Percentiles rank a stretch among this genome's conserved stretches.
Evolutionary conservation across 2,329 filamentous ascomycete species (phyloP).

Genomic region (Ceratocystis lukuohia): DNA sequence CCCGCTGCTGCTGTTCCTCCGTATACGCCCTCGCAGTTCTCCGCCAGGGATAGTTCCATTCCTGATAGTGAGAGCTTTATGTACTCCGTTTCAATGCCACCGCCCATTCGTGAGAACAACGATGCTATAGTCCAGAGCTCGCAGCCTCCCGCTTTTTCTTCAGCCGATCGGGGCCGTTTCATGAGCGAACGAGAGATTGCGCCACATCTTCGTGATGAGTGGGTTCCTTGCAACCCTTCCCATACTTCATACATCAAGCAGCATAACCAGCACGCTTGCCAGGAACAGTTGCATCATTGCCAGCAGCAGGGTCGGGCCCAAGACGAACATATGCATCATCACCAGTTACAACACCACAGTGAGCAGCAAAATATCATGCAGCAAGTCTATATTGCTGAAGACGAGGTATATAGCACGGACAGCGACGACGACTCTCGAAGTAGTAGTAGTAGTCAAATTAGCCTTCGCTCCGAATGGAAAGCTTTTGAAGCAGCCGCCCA

Average conservation of each 20-base stretch:
- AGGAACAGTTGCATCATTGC: not conserved
- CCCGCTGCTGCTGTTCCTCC: not conserved
- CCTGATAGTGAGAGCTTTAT: conserved; percentile 13
- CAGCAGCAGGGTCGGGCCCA: not conserved
- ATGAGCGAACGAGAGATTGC: not conserved
- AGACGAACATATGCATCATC: not conserved
- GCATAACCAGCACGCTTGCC: not conserved
- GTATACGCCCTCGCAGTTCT: not conserved
- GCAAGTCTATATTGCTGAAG: conserved; percentile 10
- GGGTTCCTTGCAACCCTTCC: not conserved
- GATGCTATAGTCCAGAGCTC: not conserved
- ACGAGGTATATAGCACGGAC: conserved; percentile 12
- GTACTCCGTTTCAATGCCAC: conserved; percentile 2
- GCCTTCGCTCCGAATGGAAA: conserved; percentile 12
- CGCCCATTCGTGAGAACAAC: conserved; percentile 1
- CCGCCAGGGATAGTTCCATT: not conserved
- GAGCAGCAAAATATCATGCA: not conserved
- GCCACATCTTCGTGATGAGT: not conserved
- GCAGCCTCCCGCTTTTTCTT: not conserved
- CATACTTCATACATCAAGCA: not conserved
- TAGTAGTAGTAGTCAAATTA: conserved; percentile 6
- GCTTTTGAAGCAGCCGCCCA: conserved; percentile 12
- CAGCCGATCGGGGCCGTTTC: not conserved
- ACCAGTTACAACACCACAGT: not conserved
- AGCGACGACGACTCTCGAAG: not conserved